Conservation (phyloP, 257 asterid genomes). For the Rehmannia glutinosa region DNA sequence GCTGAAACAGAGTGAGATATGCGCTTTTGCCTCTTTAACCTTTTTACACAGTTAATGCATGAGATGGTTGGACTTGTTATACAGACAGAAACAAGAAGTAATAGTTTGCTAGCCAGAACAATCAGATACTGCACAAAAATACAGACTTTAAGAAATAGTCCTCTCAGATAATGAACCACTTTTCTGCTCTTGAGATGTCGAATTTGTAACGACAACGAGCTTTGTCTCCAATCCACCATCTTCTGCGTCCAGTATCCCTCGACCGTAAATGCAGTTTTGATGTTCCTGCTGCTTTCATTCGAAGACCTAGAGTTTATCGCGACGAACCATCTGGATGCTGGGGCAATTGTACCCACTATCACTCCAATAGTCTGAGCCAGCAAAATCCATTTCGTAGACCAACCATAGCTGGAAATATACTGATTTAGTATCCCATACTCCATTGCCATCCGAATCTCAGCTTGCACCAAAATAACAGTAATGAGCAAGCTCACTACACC, state of each 20-base stretch:
- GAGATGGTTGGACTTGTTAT: constrained; percentile 7
- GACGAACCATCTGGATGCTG: constrained; percentile 31
- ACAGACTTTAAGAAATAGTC: constrained; percentile 22
- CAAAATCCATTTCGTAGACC: constrained; percentile 37
- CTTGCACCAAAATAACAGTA: constrained; percentile 24
- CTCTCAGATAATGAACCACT: constrained; percentile 26
- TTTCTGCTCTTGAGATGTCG: constrained; percentile 24
- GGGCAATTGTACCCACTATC: constrained; percentile 31
- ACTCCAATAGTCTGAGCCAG: constrained; percentile 30
- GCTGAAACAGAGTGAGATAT: constrained; percentile 16
- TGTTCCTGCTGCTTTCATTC: background rate
- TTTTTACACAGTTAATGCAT: background rate
- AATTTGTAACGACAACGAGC: constrained; percentile 23
- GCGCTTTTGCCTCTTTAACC: constrained; percentile 12
- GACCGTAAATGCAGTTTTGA: constrained; percentile 13
- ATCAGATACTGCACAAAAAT: constrained; percentile 28
- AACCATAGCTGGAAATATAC: constrained; percentile 22
- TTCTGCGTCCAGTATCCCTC: constrained; percentile 44
- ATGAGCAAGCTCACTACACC: constrained; percentile 22
- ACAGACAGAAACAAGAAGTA: constrained; percentile 23
- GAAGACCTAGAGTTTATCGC: constrained; percentile 12
- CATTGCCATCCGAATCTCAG: constrained; percentile 19
- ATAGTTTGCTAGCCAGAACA: constrained; percentile 31
- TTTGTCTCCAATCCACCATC: constrained; percentile 45
- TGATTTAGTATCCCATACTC: background rate